phyloP scores from a whole-genome alignment of 2,329 filamentous ascomycete species.

The Septoria linicola region DNA sequence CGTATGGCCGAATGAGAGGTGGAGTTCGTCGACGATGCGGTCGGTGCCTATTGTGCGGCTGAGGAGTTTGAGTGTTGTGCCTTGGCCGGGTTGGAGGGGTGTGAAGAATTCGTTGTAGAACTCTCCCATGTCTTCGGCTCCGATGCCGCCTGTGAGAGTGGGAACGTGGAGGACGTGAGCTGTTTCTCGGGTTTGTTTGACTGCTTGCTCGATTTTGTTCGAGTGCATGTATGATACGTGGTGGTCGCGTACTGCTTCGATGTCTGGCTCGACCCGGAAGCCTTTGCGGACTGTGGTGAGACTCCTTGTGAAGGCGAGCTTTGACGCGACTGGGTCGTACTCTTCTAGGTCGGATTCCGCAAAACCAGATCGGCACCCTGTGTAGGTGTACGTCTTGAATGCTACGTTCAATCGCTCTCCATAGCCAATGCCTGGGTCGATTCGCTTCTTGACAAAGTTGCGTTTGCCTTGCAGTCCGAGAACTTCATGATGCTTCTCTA shows the following conservation, averaged over 20 bases:
- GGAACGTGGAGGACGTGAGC: slow-evolving; percentile 47
- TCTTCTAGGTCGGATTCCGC: slow-evolving; percentile 69
- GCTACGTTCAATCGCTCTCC: slow-evolving; percentile 48
- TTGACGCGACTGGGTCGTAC: slow-evolving; percentile 62
- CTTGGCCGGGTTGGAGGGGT: slow-evolving; percentile 49
- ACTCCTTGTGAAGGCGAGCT: slow-evolving; percentile 68
- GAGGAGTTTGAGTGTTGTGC: slow-evolving; percentile 53
- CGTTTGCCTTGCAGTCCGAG: slow-evolving; percentile 55
- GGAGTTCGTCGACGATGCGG: slow-evolving; percentile 61
- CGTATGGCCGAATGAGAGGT: slow-evolving; percentile 58
- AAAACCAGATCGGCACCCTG: slow-evolving; percentile 61
- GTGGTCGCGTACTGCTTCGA: slow-evolving; percentile 49
- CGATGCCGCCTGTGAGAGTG: slow-evolving; percentile 49
- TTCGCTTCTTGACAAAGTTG: slow-evolving; percentile 48
- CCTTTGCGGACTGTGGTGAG: slow-evolving; percentile 60
- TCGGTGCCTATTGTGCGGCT: slow-evolving; percentile 59
- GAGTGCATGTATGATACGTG: slow-evolving; percentile 32
- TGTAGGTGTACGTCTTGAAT: slow-evolving; percentile 55
- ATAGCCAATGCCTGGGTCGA: slow-evolving; percentile 53
- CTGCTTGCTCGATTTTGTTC: slow-evolving; percentile 39
- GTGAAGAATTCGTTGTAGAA: slow-evolving; percentile 62
- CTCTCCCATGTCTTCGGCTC: slow-evolving; percentile 42
- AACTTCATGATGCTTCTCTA: slow-evolving; percentile 50
- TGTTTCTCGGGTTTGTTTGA: slow-evolving; percentile 40
- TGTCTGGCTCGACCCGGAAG: slow-evolving; percentile 52